phyloP scores from a whole-genome alignment of 1,284 basidiomycete species.

The Papiliotrema laurentii region DNA sequence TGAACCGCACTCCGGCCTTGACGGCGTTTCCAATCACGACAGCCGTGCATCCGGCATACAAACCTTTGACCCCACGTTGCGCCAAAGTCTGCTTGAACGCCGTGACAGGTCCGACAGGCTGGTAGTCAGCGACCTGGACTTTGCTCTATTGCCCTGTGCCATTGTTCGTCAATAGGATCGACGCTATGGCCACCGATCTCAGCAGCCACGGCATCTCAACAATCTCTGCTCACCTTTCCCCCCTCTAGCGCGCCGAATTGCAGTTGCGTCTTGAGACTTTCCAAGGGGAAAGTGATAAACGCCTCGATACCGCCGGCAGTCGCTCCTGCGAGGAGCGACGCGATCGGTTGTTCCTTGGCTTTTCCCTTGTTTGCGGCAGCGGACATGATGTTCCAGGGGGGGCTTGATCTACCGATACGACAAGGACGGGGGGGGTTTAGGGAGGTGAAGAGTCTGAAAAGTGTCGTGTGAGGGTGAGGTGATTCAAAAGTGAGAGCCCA shows the following conservation, averaged over 20 bases:
- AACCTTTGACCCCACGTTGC: conserved; percentile 66
- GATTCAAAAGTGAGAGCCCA: too few relatives aligned
- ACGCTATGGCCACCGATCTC: neutral
- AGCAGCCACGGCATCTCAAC: too few relatives aligned
- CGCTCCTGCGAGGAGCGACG: conserved; percentile 79
- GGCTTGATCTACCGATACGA: too few relatives aligned
- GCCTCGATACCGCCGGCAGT: conserved; percentile 90
- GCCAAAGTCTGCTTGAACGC: conserved; percentile 68
- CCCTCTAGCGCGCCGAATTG: conserved; percentile 48
- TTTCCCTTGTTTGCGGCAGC: conserved; percentile 14
- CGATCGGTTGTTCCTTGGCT: conserved; percentile 61
- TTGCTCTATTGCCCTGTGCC: neutral
- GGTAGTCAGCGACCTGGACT: neutral
- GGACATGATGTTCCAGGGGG: neutral
- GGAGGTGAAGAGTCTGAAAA: too few relatives aligned
- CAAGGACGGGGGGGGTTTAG: too few relatives aligned
- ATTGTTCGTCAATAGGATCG: neutral
- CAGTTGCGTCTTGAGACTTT: conserved; percentile 71
- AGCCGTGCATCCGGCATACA: conserved; percentile 83
- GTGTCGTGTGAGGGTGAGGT: conserved; percentile 1
- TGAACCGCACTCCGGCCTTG: conserved; percentile 92
- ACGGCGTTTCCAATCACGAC: conserved; percentile 82
- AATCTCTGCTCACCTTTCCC: conserved; percentile 39
- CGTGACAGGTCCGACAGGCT: conserved; percentile 63
- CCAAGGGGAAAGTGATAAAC: conserved; percentile 64